Conservation (phyloP, 139 green algal genomes). For the Tetraselmis striata region DNA sequence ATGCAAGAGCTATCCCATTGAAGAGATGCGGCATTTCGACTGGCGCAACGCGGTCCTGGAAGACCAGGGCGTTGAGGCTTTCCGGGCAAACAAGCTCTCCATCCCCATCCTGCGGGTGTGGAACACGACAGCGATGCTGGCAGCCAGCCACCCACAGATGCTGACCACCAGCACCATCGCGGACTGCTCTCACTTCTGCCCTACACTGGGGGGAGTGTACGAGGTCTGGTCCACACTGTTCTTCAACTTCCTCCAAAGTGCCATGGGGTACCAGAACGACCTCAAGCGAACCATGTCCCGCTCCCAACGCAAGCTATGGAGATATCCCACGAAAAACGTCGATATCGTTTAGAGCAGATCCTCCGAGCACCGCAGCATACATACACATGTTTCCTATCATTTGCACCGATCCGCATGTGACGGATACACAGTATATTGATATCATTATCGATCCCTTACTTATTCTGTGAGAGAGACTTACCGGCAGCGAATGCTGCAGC, state of each 20-base stretch:
- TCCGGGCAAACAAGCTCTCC: neutral
- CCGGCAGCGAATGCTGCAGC: no score
- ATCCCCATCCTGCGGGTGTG: neutral
- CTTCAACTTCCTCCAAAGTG: neutral
- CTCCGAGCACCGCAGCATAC: no score
- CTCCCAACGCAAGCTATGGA: no score
- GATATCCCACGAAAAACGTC: no score
- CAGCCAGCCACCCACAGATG: neutral
- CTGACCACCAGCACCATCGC: neutral
- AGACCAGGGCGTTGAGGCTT: neutral
- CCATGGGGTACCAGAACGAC: neutral
- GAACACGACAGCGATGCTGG: neutral
- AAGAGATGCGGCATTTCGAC: neutral
- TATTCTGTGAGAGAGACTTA: no score
- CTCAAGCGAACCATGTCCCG: neutral
- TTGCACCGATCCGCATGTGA: no score
- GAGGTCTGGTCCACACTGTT: neutral
- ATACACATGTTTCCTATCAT: no score
- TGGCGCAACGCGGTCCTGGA: neutral
- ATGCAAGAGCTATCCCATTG: neutral
- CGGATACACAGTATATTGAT: no score
- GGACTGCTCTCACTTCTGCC: neutral
- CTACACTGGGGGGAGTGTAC: neutral
- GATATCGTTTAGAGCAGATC: no score
- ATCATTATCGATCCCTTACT: no score